Evolutionary conservation across 352 stramenopile species (phyloP), one percentile per base, ranked within the genome.

Genomic region (Phytophthora palmivora): DNA sequence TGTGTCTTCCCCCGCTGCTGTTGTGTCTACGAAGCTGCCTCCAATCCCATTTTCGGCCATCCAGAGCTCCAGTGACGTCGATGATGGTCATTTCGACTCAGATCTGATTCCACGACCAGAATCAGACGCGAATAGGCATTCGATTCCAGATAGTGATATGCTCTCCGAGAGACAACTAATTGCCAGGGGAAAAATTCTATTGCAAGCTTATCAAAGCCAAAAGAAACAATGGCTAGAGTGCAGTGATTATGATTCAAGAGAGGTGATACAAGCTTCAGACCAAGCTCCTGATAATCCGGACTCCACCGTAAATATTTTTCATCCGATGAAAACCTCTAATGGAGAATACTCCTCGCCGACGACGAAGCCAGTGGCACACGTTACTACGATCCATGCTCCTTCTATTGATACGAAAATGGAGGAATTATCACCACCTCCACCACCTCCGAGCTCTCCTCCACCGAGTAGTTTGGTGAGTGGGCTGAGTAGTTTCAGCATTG

Each of bases 181-280:
- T 19, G 67, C 74, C 9, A 64, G 80, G 16, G 80, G 80, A 14
- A 67, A 62, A 24, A 42, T 67, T 6, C 46, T 89, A 41, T 55
- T 89, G 14, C 65, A 73, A 5, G 41, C 66, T 15, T 89, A 84
- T 49, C 80, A 88, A 48, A 69, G 52, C 16, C 72, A 82, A 50
- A 80, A 82, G 58, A 70, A 76, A 36, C 67, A 65, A 24, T 69
- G 55, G 24, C 32, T 63, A 28, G 42, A 63, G 36, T 45, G n/a
- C 51, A 46, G 28, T 9, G n/a, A 39, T 3, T 56, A 63, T 59
- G 32, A 47, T 34, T 49, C 54, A 18, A 41, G 6, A 47, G 44
- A 50, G 36, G 46, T 14, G 1, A 11, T 14, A 19, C 32, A 58
- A 12, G 16, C 24, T 16, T n/a, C n/a, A n/a, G n/a, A n/a, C n/a